Evolutionary conservation across 768 basidiomycete species (phyloP), one percentile per base, ranked within the genome.

Genomic region (Phlebiopsis flavidoalba): DNA sequence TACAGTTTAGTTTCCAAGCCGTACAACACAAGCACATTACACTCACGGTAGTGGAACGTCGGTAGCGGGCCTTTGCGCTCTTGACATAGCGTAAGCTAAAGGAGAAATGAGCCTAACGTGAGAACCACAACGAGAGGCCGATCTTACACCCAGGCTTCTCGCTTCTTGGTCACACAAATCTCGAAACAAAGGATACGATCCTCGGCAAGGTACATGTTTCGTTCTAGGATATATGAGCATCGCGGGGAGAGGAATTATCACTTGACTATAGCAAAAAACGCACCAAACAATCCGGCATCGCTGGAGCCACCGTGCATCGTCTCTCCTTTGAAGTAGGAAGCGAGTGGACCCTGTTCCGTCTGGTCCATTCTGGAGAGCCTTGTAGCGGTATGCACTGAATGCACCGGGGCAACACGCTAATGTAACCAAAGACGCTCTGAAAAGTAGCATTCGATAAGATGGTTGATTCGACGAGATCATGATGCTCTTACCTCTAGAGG

Each of bases 261-360:
- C 37, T 26, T 57, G 36, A 37, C 72, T 5, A n/a, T n/a, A n/a
- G n/a, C n/a, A n/a, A n/a, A n/a, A 5, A 33, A 53, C 52, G 15
- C 51, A 76, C 79, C 79, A 62, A 92, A 92, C 33, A 93, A 77
- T 36, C 89, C 88, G 43, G 91, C 91, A 49, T 75, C 74, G 62
- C 76, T 82, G 35, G 71, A 65, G 24, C 78, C 82, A 36, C 83
- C 85, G 64, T 93, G 91, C 84, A 97, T 87, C 2, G 85, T 80
- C 72, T 97, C 94, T 31, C 95, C 95, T 76, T 89, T 93, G 79
- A 96, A 96, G 77, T 96, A 96, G 0, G 89, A 91, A 0, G 91
- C 91, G 15, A 97, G 83, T 0, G 95, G 95, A 3, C 94, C 94
- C 61, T 86, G n/a, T 89, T 58, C 93, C 95, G 68, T 94, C 85